Evolutionary conservation across 257 asterid species (phyloP).

Genomic region (Forsythia suspensa): DNA sequence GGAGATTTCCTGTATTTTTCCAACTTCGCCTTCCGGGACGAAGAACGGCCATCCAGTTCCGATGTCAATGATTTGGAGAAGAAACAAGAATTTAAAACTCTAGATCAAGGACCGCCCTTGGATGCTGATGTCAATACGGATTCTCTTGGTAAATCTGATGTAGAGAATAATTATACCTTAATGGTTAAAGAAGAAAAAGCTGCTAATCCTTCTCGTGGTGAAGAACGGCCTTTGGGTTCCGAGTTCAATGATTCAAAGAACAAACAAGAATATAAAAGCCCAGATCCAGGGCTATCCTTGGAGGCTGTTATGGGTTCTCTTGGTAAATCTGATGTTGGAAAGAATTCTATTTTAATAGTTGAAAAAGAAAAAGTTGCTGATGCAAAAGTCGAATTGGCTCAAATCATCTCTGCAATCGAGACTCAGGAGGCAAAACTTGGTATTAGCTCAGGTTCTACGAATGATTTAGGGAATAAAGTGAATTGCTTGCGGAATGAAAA

Average conservation of each 20-base stretch:
- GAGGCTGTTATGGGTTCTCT: conserved; percentile 23
- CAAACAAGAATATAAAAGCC: conserved; percentile 26
- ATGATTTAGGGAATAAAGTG: conserved; percentile 23
- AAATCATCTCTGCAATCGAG: conserved; percentile 20
- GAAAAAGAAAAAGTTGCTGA: conserved; percentile 35
- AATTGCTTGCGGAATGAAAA: conserved; percentile 29
- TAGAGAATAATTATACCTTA: not conserved
- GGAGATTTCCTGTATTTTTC: conserved; percentile 54
- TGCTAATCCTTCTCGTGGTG: not conserved
- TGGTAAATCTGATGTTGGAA: conserved; percentile 36
- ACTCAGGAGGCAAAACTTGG: conserved; percentile 25
- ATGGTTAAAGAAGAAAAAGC: not conserved
- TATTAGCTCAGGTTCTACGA: conserved; percentile 26
- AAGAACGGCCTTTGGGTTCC: not conserved
- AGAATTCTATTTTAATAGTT: conserved; percentile 27
- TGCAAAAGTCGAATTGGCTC: conserved; percentile 10
- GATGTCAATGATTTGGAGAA: conserved; percentile 11
- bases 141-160: too few species aligned
- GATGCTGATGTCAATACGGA: not conserved
- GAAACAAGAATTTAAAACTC: not conserved
- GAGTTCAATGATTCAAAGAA: conserved; percentile 13
- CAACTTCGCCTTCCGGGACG: conserved; percentile 47
- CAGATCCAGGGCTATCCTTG: conserved; percentile 27
- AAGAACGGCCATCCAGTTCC: conserved; percentile 30
- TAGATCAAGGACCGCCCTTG: not conserved